phyloP scores from a whole-genome alignment of 176 grass and related monocot species.

The Coix lacrymajobi region DNA sequence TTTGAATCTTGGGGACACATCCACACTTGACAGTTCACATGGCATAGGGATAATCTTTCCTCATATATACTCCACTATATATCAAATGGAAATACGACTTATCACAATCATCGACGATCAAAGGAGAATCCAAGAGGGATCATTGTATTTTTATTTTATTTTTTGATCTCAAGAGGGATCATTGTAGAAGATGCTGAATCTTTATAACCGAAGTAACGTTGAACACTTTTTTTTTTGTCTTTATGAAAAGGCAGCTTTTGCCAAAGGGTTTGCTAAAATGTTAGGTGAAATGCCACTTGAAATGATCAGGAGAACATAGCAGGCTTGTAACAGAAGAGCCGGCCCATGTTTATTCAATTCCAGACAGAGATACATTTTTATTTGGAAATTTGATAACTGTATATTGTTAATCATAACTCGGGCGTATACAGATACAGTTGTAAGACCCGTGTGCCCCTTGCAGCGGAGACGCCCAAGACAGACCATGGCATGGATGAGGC shows the following conservation, averaged over 20 bases:
- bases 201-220: background rate
- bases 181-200: background rate
- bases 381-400: background rate
- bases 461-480: background rate
- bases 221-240: background rate
- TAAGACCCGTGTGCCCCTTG: background rate
- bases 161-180: too few species aligned
- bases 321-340: background rate
- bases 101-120: background rate
- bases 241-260: background rate
- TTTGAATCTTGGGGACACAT: too few species aligned
- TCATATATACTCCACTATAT: background rate
- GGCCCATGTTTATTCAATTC: background rate
- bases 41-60: too few species aligned
- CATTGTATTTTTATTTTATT: too few species aligned
- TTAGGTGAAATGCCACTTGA: background rate
- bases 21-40: too few species aligned
- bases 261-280: background rate
- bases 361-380: background rate
- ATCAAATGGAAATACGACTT: background rate
- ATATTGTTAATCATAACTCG: background rate
- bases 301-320: background rate
- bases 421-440: too few species aligned
- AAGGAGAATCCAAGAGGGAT: background rate
- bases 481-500: background rate